Evolutionary conservation across 169 alveolate species (phyloP), one percentile per base, ranked within the genome.

Genomic region (Plasmodium gaboni): DNA sequence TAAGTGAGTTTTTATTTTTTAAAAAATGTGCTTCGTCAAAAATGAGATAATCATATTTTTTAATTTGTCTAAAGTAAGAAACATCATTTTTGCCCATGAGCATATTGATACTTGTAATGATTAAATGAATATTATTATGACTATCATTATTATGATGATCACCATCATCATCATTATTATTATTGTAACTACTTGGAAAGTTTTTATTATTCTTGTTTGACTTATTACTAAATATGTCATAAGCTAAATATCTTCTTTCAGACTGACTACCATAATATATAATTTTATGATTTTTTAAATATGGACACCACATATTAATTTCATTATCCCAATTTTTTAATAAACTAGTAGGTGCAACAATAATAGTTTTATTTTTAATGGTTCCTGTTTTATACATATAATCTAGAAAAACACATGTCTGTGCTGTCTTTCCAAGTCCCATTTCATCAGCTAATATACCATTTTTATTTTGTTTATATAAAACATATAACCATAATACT

Each of bases 1-100:
- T 95, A 70, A 93, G 93, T 2, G 98, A 94, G 42, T 97, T 96
- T 65, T 97, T 92, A 89, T 97, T 97, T 83, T 97, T 97, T 22
- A 97, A 93, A 24, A 96, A 92, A 91, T 97, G 99, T 38, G 99
- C 99, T 73, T 97, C 99, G 85, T 97, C 99, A 50, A 97, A 97
- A 42, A 97, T 93, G 87, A 97, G 92, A 83, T 96, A 97, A 83
- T 94, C 96, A 73, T 94, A 91, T 46, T 88, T 92, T n/a, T 83
- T 68, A 17, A 92, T 78, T 38, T 76, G 88, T 48, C 88, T 42
- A 38, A 76, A 76, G 17, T 76, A 76, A 0, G 88, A 63, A 53
- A 65, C 88, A 17, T 76, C 88, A 48, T 76, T 76, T n/a, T 76
- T 76, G 12, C 88, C 88, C 1, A 65, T 76, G 1, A 76, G 74